phyloP scores from a whole-genome alignment of 768 basidiomycete genomes.

The Porpolomopsis calyptriformis region DNA sequence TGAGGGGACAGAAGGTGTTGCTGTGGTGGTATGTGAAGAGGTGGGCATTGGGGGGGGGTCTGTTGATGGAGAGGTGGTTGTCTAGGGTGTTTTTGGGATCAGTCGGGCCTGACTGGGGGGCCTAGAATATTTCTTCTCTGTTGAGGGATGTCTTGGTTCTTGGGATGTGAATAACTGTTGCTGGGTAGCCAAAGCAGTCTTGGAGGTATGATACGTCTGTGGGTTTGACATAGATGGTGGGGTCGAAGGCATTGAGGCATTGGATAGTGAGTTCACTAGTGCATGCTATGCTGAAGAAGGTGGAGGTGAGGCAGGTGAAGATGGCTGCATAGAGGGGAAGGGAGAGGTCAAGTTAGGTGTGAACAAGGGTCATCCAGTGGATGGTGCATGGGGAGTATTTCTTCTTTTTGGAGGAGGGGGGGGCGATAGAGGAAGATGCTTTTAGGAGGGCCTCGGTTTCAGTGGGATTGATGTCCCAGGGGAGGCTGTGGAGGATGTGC shows the following conservation, averaged over 20 bases:
- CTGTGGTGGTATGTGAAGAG: conserved; percentile 22
- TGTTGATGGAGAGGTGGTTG: conserved; percentile 23
- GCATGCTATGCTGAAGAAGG: conserved; percentile 25
- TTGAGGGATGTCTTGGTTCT: conserved; percentile 13
- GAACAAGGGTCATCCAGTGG: conserved; percentile 14
- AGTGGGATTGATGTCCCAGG: conserved; percentile 19
- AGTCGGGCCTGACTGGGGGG: conserved; percentile 15
- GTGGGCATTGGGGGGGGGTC: conserved; percentile 13
- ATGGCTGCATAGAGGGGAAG: conserved; percentile 25
- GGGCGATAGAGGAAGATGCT: conserved; percentile 22
- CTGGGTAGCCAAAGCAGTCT: conserved; percentile 16
- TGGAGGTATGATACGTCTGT: conserved; percentile 9
- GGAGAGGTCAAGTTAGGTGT: conserved; percentile 16
- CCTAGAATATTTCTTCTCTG: conserved; percentile 25
- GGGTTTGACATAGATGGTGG: conserved; percentile 19
- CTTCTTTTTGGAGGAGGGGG: conserved; percentile 18
- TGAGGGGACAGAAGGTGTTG: conserved; percentile 15
- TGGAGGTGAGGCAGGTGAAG: conserved; percentile 28
- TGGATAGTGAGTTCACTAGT: conserved; percentile 30
- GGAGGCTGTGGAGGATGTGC: conserved; percentile 33
- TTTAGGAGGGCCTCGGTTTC: conserved; percentile 21
- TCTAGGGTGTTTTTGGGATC: conserved; percentile 18
- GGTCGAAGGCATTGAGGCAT: conserved; percentile 21
- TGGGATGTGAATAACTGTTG: conserved; percentile 17
- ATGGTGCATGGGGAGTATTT: conserved; percentile 23